Percentiles rank a stretch among this genome's conserved stretches.
These are phyloP conservation scores for Hypomontagnella monticulosa DNA, from an alignment of 495 filamentous ascomycete species.

Conservation along the genomic window DNA sequence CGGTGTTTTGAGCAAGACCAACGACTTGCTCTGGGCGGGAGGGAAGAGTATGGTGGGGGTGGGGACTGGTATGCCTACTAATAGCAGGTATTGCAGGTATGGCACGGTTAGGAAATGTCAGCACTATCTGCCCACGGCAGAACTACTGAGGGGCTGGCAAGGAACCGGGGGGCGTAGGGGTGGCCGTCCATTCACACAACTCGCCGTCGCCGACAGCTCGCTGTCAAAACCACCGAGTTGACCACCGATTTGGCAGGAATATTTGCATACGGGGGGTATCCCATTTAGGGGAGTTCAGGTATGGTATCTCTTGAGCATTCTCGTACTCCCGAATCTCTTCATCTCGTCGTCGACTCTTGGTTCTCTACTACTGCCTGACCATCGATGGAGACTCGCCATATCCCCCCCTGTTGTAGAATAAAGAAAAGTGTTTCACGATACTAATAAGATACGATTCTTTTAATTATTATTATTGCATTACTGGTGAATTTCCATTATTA, in stretches of 20 bases:
- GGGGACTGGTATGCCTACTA: conserved; percentile 22
- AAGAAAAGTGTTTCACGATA: conserved; percentile 36
- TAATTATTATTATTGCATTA: background rate
- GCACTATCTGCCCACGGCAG: conserved; percentile 17
- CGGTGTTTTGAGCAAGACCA: background rate
- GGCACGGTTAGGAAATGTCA: conserved; percentile 21
- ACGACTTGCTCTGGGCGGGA: conserved; percentile 1
- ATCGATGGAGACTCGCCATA: conserved; percentile 27
- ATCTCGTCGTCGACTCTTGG: conserved; percentile 7
- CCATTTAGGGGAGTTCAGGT: conserved; percentile 13
- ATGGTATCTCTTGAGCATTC: conserved; percentile 22
- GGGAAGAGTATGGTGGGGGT: conserved; percentile 9
- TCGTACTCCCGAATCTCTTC: conserved; percentile 21
- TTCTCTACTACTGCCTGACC: conserved; percentile 9
- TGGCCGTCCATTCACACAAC: conserved; percentile 24
- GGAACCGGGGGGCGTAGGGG: conserved; percentile 23
- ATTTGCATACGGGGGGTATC: conserved; percentile 23
- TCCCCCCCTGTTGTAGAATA: conserved; percentile 25
- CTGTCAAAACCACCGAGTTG: conserved; percentile 12
- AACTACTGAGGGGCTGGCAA: conserved; percentile 16
- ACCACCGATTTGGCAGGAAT: conserved; percentile 4
- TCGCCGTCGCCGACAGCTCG: conserved; percentile 20
- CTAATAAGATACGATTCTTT: conserved; percentile 21
- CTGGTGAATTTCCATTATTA: too few species aligned
- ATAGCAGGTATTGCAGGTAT: conserved; percentile 20